Conservation (phyloP, 768 basidiomycete species). For the button mushroom (Agaricus bisporus) region DNA sequence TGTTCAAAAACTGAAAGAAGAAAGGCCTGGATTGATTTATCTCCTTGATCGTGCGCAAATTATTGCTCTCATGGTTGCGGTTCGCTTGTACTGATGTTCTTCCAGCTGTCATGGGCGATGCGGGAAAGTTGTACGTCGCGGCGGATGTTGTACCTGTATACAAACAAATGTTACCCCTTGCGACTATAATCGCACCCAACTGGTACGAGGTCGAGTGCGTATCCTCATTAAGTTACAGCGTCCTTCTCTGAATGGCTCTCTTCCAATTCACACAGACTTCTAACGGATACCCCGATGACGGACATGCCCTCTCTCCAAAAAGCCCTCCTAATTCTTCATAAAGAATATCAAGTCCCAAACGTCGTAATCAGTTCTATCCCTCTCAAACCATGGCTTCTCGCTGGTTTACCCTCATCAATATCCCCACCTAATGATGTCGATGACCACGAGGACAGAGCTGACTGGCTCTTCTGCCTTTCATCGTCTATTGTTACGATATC, state of each 20-base stretch:
- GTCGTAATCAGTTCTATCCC: constrained; percentile 92
- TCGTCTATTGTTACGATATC: constrained; percentile 37
- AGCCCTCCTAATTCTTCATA: constrained; percentile 72
- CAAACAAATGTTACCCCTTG: constrained; percentile 67
- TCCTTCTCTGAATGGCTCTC: constrained; percentile 20
- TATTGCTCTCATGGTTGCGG: neutral
- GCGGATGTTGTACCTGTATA: constrained; percentile 85
- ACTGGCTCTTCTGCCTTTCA: constrained; percentile 74
- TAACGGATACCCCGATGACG: constrained; percentile 69
- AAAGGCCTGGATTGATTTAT: constrained; percentile 65
- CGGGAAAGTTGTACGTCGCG: constrained; percentile 84
- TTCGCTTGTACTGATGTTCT: neutral
- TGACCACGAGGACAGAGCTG: constrained; percentile 19
- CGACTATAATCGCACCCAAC: constrained; percentile 94
- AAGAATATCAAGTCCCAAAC: constrained; percentile 69
- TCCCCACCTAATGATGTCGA: constrained; percentile 21
- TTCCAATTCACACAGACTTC: constrained; percentile 41
- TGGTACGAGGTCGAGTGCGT: constrained; percentile 96
- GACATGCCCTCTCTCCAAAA: constrained; percentile 58
- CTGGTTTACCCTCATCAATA: constrained; percentile 42
- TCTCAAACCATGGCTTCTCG: constrained; percentile 53
- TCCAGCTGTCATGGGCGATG: constrained; percentile 91
- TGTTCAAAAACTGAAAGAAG: constrained; percentile 51
- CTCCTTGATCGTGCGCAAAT: constrained; percentile 79
- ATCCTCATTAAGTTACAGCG: neutral